Percentiles rank a stretch among this genome's conserved stretches.
These are phyloP conservation scores for Epichloe scottii DNA, from an alignment of 2,329 filamentous ascomycete species.

Conservation along the genomic window DNA sequence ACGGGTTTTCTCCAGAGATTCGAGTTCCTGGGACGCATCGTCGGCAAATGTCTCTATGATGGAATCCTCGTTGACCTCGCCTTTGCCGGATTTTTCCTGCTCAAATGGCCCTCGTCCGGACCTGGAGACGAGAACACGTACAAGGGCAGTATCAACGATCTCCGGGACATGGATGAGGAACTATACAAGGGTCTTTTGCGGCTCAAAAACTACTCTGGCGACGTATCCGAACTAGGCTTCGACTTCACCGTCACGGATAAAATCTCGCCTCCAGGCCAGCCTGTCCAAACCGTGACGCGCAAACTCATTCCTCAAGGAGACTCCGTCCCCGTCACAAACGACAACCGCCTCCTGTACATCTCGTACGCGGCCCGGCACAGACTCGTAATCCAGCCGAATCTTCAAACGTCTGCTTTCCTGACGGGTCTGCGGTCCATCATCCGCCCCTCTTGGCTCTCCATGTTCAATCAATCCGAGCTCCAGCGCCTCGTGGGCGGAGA, in stretches of 20 bases:
- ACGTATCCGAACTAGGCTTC: conserved; percentile 58
- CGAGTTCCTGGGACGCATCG: conserved; percentile 83
- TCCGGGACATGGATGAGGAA: conserved; percentile 81
- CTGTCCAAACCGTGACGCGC: conserved; percentile 51
- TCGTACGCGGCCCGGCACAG: conserved; percentile 82
- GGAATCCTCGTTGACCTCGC: conserved; percentile 86
- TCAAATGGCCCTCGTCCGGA: conserved; percentile 82
- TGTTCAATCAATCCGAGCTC: conserved; percentile 96
- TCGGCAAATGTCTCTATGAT: conserved; percentile 96
- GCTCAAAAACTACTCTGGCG: conserved; percentile 74
- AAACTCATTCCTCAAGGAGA: conserved; percentile 69
- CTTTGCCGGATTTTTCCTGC: conserved; percentile 90
- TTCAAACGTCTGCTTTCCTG: conserved; percentile 81
- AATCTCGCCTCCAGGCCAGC: conserved; percentile 32
- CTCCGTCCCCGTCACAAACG: conserved; percentile 70
- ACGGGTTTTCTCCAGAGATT: conserved; percentile 57
- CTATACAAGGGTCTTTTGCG: conserved; percentile 75
- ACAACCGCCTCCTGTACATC: conserved; percentile 89
- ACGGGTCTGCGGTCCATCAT: conserved; percentile 79
- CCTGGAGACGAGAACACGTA: conserved; percentile 54
- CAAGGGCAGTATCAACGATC: conserved; percentile 85
- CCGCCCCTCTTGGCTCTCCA: conserved; percentile 82
- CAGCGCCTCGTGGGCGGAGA: conserved; percentile 90
- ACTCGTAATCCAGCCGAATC: conserved; percentile 63
- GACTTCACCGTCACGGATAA: conserved; percentile 84